Evolutionary conservation across 2,329 filamentous ascomycete species (phyloP), one percentile per base, ranked within the genome.

Genomic region (Pyrenophora seminiperda): DNA sequence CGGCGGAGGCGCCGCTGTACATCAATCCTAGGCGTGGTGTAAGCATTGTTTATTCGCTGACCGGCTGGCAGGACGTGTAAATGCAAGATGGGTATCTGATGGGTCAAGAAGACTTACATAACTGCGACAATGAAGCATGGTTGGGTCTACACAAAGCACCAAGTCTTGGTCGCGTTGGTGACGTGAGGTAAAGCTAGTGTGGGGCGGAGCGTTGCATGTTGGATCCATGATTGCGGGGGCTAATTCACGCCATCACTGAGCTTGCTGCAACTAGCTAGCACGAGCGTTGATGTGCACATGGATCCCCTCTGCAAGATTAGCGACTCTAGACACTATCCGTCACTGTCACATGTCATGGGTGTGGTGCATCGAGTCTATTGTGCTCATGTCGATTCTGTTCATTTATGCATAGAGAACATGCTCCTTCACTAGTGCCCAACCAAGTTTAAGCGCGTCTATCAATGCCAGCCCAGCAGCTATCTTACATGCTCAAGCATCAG

Each of bases 1-100:
- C 91, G 87, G 59, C 91, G 88, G 36, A 95, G 80, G 63, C 91
- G 88, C 71, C 86, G 83, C 48, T 86, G 83, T 50, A 89, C 83
- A 57, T 91, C 86, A 75, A 93, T 91, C 88, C 86, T 91, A 53
- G 36, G 13, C 13, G 4, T 22, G 9, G 32, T 31, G 33, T 44
- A 18, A 41, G 11, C 22, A 42, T 47, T 42, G 19, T 29, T 22
- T 13, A 20, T 14, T 14, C 18, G 27, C 46, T 34, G 49, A n/a
- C n/a, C n/a, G n/a, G n/a, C n/a, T n/a, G 44, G 4, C 2, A 13
- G 14, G 11, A 13, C 14, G 40, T 10, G 7, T 3, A 30, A 13
- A 3, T 33, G n/a, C 11, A 24, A 36, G 45, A 1, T 19, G 22
- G 29, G 30, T 5, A 29, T 19, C 27, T 40, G 22, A 19, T n/a